Conservation (phyloP, 2,329 filamentous ascomycete genomes). For the Monosporascus sp. region DNA sequence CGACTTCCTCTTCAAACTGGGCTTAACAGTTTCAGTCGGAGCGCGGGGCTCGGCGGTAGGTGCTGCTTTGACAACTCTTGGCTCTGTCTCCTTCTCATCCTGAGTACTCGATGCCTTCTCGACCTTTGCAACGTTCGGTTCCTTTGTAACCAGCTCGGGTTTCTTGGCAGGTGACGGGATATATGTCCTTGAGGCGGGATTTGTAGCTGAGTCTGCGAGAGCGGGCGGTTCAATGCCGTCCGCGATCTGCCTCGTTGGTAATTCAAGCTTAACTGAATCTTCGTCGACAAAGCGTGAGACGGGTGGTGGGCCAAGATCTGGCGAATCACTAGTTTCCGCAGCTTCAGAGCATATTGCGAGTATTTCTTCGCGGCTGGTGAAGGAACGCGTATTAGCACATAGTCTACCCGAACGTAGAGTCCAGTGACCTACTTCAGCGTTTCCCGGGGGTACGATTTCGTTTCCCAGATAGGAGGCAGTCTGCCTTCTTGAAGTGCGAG, state of each 20-base stretch:
- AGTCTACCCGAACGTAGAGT: neutral
- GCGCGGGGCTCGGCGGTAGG: constrained; percentile 7
- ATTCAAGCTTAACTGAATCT: constrained; percentile 48
- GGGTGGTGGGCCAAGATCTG: constrained; percentile 62
- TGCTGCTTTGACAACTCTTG: neutral
- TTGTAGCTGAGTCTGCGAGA: constrained; percentile 7
- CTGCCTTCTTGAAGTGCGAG: constrained; percentile 47
- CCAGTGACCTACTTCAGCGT: constrained; percentile 54
- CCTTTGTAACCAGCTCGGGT: constrained; percentile 3
- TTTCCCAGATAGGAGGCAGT: constrained; percentile 64
- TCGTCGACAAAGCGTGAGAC: constrained; percentile 54
- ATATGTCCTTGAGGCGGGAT: constrained; percentile 1
- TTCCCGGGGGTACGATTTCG: constrained; percentile 60
- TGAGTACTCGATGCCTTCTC: constrained; percentile 4
- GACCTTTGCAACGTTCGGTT: neutral
- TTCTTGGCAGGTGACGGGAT: constrained; percentile 2
- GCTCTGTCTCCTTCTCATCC: neutral
- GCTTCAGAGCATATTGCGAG: constrained; percentile 49
- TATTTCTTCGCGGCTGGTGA: constrained; percentile 53
- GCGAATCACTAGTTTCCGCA: constrained; percentile 51
- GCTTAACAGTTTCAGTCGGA: constrained; percentile 31
- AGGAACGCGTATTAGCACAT: constrained; percentile 16
- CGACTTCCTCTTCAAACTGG: constrained; percentile 54
- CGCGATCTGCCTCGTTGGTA: constrained; percentile 29
- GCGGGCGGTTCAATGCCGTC: constrained; percentile 6